Conservation (phyloP, 345 rosid genomes). For the Physaria fendleri region DNA sequence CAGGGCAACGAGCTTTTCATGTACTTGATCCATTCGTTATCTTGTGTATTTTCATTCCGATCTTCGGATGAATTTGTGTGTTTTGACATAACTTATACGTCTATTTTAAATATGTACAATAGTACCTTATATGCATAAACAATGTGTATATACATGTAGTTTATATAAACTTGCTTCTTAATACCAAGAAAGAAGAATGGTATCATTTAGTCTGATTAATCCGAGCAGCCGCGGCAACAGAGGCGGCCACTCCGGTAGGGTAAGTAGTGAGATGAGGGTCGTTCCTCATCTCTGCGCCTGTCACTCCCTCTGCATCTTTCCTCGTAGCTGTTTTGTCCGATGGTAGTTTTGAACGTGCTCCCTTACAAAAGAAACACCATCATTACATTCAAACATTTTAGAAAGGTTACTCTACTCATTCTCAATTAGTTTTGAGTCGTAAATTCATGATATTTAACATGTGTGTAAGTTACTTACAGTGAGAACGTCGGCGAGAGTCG, state of each 20-base stretch:
- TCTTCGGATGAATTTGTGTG: neutral
- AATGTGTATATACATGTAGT: neutral
- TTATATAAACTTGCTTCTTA: neutral
- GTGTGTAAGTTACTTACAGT: constrained; percentile 30
- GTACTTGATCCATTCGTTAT: neutral
- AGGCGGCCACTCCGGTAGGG: constrained; percentile 73
- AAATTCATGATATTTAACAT: no score
- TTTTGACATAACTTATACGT: neutral
- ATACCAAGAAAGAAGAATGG: neutral
- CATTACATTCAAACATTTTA: no score
- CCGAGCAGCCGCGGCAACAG: constrained; percentile 72
- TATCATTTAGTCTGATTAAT: constrained; percentile 46
- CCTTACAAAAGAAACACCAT: no score
- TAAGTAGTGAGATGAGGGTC: constrained; percentile 63
- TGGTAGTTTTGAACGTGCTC: constrained; percentile 53
- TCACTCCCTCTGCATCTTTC: constrained; percentile 74
- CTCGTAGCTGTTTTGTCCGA: constrained; percentile 57
- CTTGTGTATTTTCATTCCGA: neutral
- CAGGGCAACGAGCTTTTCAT: neutral
- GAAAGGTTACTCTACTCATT: no score
- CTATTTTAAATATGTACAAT: neutral
- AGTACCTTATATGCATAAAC: neutral
- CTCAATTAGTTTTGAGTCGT: no score
- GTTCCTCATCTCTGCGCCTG: constrained; percentile 77
- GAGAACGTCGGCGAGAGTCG: constrained; percentile 59